Evolutionary conservation across 2,329 filamentous ascomycete genomes (phyloP).

Genomic region (Claviceps pazoutovae): DNA sequence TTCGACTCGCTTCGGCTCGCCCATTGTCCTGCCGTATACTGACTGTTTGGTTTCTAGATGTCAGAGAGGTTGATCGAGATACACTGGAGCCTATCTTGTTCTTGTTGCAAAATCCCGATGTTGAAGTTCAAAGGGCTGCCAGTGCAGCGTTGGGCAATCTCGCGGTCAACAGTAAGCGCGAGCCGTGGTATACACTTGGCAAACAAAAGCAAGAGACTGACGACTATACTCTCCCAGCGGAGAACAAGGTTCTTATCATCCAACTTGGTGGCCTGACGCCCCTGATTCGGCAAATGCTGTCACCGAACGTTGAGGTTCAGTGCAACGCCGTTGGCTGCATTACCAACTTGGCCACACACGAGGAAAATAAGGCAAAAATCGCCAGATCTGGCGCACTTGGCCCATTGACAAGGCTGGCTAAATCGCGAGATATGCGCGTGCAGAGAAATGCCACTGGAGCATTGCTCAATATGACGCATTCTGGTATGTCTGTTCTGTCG

Average conservation of each 20-base stretch:
- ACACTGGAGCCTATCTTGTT: conserved; percentile 94
- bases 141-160: conserved; percentile 93
- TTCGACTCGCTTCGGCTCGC: neutral
- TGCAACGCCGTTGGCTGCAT: conserved; percentile 99
- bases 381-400: conserved; percentile 85
- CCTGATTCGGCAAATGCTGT: conserved; percentile 96
- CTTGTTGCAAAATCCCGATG: conserved; percentile 85
- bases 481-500: conserved; percentile 43
- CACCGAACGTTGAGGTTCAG: conserved; percentile 92
- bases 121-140: conserved; percentile 91
- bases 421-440: conserved; percentile 96
- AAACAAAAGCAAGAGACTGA: conserved; percentile 3
- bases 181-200: neutral
- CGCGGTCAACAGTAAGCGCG: conserved; percentile 76
- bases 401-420: conserved; percentile 80
- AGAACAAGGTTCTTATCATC: conserved; percentile 96
- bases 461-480: conserved; percentile 97
- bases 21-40: neutral
- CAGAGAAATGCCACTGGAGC: conserved; percentile 95
- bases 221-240: conserved; percentile 49
- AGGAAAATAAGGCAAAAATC: conserved; percentile 99
- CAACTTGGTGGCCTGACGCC: conserved; percentile 79
- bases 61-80: conserved; percentile 85
- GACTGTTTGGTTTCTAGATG: conserved; percentile 46
- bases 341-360: conserved; percentile 93